These are phyloP conservation scores for Citeromyces hawaiiensis DNA, from an alignment of 1,139 yeast genomes.

Conservation along the genomic window DNA sequence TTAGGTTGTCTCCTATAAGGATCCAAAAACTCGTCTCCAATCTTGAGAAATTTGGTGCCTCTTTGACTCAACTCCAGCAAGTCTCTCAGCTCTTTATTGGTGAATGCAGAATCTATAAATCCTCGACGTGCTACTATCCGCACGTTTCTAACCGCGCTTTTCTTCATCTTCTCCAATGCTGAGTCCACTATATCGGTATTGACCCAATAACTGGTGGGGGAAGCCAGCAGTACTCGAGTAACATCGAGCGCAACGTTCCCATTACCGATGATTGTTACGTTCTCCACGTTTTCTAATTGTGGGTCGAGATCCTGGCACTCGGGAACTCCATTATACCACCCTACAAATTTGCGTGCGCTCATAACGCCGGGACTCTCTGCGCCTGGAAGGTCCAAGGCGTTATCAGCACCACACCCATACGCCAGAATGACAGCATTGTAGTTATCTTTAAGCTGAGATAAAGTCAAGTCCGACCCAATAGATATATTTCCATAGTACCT, in stretches of 20 bases:
- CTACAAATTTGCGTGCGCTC: conserved; percentile 82
- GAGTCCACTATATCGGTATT: conserved; percentile 60
- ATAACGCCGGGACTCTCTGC: conserved; percentile 49
- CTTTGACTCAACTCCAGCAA: conserved; percentile 45
- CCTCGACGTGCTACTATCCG: conserved; percentile 82
- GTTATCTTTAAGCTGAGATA: conserved; percentile 32
- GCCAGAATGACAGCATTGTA: conserved; percentile 71
- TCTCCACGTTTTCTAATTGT: conserved; percentile 42
- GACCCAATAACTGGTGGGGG: conserved; percentile 38
- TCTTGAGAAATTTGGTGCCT: conserved; percentile 42
- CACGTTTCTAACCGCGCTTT: conserved; percentile 46
- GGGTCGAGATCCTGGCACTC: conserved; percentile 32
- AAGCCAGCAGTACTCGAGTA: conserved; percentile 62
- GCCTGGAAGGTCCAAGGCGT: conserved; percentile 38
- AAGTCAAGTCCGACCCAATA: conserved; percentile 44
- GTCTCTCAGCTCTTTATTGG: conserved; percentile 87
- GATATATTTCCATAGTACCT: conserved; percentile 65
- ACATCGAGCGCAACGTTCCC: conserved; percentile 97
- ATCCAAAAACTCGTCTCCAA: conserved; percentile 29
- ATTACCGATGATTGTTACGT: conserved; percentile 81
- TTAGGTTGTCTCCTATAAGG: conserved; percentile 23
- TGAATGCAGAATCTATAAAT: conserved; percentile 69
- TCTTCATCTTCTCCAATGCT: conserved; percentile 41
- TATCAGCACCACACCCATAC: conserved; percentile 71
- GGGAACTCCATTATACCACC: conserved; percentile 94